These are phyloP conservation scores for Edaphochlamys debaryana DNA, from an alignment of 139 green algal species.

Conservation along the genomic window DNA sequence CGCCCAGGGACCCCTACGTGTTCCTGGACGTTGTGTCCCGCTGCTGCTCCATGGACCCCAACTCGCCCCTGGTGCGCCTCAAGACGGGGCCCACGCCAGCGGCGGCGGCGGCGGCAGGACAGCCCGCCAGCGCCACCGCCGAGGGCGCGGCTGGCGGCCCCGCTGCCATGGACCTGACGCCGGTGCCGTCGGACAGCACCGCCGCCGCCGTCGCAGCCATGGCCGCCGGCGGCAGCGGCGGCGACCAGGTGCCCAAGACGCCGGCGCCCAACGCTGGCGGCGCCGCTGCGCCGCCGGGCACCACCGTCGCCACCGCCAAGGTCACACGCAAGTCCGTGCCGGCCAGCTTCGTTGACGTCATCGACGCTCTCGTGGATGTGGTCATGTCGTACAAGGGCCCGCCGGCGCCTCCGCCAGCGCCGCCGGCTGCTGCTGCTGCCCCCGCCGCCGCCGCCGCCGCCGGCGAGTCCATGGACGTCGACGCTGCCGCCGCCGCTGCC, in stretches of 20 bases:
- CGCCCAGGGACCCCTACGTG: constrained; percentile 69
- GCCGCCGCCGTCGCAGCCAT: not conserved
- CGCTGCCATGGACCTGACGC: constrained; percentile 10
- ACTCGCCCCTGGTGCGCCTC: constrained; percentile 30
- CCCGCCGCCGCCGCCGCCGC: not conserved
- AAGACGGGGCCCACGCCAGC: constrained; percentile 11
- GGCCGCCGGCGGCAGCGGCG: not conserved
- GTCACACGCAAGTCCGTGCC: constrained; percentile 63
- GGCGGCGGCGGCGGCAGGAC: not conserved
- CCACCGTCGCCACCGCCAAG: constrained; percentile 23
- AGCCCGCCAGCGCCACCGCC: constrained; percentile 6
- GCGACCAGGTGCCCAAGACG: constrained; percentile 2
- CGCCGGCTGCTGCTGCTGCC: not conserved
- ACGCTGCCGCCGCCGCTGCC: constrained; percentile 20
- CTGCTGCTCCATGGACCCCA: constrained; percentile 62
- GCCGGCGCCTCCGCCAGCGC: not conserved
- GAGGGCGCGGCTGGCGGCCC: too few relatives aligned
- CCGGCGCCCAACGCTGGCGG: not conserved
- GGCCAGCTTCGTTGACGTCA: constrained; percentile 80
- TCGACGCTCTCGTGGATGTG: constrained; percentile 84
- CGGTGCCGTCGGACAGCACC: not conserved
- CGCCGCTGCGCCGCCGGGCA: too few relatives aligned
- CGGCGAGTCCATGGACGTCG: constrained; percentile 34
- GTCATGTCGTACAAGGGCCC: constrained; percentile 70
- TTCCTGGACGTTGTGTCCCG: constrained; percentile 81